Conservation (phyloP, 306 rosid genomes). For the Quercus robur region DNA sequence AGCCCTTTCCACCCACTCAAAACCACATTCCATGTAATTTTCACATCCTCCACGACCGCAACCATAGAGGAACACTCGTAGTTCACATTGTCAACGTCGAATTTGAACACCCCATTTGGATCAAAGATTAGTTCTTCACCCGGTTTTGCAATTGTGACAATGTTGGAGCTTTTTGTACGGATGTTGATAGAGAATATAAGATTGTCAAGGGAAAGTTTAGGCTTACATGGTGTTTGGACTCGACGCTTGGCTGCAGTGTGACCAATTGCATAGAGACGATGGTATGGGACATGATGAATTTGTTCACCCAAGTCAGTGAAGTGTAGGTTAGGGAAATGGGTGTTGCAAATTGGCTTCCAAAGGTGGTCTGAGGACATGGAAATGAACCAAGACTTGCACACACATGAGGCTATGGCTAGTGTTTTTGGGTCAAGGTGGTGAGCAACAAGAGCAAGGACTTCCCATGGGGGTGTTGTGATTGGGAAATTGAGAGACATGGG, state of each 20-base stretch:
- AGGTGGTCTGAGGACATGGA: conserved; percentile 55
- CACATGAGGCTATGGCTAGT: conserved; percentile 60
- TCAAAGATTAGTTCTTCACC: conserved; percentile 10
- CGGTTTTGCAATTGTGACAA: background rate
- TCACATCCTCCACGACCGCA: conserved; percentile 35
- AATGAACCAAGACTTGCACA: conserved; percentile 49
- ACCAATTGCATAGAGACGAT: conserved; percentile 44
- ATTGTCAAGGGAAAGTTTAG: conserved; percentile 33
- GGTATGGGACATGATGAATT: conserved; percentile 17
- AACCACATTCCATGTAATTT: conserved; percentile 55
- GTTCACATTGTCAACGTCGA: conserved; percentile 10
- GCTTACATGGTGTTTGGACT: conserved; percentile 18
- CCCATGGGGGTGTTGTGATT: conserved; percentile 38
- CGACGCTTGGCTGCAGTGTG: conserved; percentile 31
- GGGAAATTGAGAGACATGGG: background rate
- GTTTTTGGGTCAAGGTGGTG: conserved; percentile 57
- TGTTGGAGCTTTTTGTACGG: background rate
- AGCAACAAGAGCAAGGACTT: conserved; percentile 42
- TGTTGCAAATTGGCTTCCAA: conserved; percentile 50
- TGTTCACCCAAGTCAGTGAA: conserved; percentile 9
- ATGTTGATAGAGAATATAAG: conserved; percentile 43
- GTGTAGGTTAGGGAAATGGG: conserved; percentile 47
- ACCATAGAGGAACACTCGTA: background rate
- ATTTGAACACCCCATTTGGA: conserved; percentile 39
- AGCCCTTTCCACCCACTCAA: conserved; percentile 61